phyloP scores from a whole-genome alignment of 148 eudicot species.

The Cornus kousa region DNA sequence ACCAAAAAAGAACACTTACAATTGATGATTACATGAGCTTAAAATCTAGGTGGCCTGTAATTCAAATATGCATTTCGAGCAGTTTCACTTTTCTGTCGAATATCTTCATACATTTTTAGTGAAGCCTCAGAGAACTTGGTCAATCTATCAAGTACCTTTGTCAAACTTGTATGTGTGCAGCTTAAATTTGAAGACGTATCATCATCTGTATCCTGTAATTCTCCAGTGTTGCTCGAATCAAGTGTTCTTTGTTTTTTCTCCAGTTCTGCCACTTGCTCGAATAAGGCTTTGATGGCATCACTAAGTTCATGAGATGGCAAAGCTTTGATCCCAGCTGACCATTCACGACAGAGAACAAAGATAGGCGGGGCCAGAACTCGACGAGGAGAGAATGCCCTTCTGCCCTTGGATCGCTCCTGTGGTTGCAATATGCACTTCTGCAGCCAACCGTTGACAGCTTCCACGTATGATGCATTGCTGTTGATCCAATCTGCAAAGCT shows the following conservation, averaged over 20 bases:
- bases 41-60: constrained; percentile 46
- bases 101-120: constrained; percentile 77
- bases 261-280: constrained; percentile 44
- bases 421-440: constrained; percentile 76
- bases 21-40: constrained; percentile 1
- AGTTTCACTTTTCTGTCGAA: constrained; percentile 68
- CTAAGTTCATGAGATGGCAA: constrained; percentile 42
- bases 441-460: constrained; percentile 83
- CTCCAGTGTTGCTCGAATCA: constrained; percentile 24
- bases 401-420: constrained; percentile 57
- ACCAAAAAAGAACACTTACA: not conserved
- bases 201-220: constrained; percentile 28
- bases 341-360: constrained; percentile 75
- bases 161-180: constrained; percentile 63
- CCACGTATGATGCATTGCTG: constrained; percentile 69
- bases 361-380: constrained; percentile 77
- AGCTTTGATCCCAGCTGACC: constrained; percentile 67
- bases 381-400: constrained; percentile 72
- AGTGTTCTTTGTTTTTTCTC: constrained; percentile 18
- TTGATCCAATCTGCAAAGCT: constrained; percentile 87
- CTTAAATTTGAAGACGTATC: constrained; percentile 2
- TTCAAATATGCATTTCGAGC: constrained; percentile 73
- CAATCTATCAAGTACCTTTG: constrained; percentile 72
- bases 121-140: constrained; percentile 90
- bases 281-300: constrained; percentile 58